Evolutionary conservation across 1,284 basidiomycete genomes (phyloP).

Genomic region (Pisolithus thermaeus): DNA sequence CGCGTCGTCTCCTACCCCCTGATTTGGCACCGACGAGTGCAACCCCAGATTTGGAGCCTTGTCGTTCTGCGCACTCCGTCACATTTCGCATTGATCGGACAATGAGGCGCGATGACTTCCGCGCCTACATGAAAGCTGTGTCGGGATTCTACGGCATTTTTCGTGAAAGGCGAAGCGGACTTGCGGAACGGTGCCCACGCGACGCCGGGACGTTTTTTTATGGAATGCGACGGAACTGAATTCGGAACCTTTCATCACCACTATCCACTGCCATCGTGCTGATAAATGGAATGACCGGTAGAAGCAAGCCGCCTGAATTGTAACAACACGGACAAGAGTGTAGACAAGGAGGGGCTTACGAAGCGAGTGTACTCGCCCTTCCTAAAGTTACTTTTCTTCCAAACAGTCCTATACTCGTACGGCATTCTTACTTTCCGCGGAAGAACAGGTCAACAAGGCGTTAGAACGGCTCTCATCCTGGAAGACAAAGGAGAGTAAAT

Average conservation of each 20-base stretch:
- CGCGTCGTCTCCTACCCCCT: background rate
- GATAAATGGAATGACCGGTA: constrained; percentile 19
- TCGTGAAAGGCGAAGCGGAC: constrained; percentile 42
- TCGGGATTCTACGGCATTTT: constrained; percentile 83
- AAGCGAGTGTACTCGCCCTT: constrained; percentile 81
- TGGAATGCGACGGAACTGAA: constrained; percentile 55
- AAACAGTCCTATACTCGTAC: constrained; percentile 64
- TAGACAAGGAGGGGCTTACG: constrained; percentile 43
- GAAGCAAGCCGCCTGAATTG: constrained; percentile 59
- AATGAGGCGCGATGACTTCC: constrained; percentile 78
- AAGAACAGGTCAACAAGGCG: constrained; percentile 70
- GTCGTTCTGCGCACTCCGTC: constrained; percentile 77
- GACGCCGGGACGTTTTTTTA: constrained; percentile 33
- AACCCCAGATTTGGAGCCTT: constrained; percentile 64
- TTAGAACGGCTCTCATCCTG: constrained; percentile 59
- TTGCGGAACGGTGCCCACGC: too few species aligned
- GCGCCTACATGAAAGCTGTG: constrained; percentile 64
- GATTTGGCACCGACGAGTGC: constrained; percentile 2
- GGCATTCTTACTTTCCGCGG: constrained; percentile 69
- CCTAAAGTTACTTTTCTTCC: constrained; percentile 81
- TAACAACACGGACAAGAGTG: constrained; percentile 11
- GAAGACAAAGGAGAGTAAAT: constrained; percentile 27
- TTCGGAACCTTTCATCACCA: constrained; percentile 4
- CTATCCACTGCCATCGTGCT: background rate
- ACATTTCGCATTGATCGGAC: constrained; percentile 59